Conservation (phyloP, 2,329 filamentous ascomycete species). For the Akanthomyces lecanii region DNA sequence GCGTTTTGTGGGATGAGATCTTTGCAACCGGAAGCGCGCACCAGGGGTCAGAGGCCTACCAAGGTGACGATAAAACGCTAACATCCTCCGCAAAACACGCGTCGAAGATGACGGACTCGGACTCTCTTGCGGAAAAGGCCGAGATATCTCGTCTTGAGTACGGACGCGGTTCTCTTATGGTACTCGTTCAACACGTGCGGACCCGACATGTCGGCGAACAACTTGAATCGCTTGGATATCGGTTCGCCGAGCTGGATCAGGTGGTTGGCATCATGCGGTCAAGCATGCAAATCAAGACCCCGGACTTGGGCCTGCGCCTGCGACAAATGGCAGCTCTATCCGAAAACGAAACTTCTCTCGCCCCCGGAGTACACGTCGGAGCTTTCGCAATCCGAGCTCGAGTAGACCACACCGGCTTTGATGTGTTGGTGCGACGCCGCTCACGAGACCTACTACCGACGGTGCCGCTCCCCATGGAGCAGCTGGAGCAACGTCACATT, state of each 20-base stretch:
- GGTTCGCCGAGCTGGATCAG: constrained; percentile 68
- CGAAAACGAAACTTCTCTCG: constrained; percentile 41
- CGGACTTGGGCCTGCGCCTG: constrained; percentile 58
- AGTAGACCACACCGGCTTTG: constrained; percentile 52
- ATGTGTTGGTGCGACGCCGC: constrained; percentile 56
- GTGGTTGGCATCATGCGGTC: constrained; percentile 65
- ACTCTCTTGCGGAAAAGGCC: constrained; percentile 41
- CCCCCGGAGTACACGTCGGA: constrained; percentile 53
- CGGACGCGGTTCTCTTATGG: constrained; percentile 74
- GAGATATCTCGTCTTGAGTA: constrained; percentile 34
- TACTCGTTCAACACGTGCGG: constrained; percentile 64
- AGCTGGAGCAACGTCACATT: constrained; percentile 51
- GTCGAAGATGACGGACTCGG: constrained; percentile 17
- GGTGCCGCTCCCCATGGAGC: constrained; percentile 47
- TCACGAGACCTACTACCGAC: constrained; percentile 59
- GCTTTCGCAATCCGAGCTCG: constrained; percentile 54
- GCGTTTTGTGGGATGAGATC: constrained; percentile 72
- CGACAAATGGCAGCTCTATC: constrained; percentile 60
- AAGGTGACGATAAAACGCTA: constrained; percentile 10
- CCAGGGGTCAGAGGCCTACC: not conserved
- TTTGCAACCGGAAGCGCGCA: constrained; percentile 55
- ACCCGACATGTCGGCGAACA: constrained; percentile 55
- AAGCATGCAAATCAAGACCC: constrained; percentile 67
- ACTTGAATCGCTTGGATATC: constrained; percentile 67
- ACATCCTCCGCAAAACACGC: constrained; percentile 1